Evolutionary conservation across 768 basidiomycete genomes (phyloP).

Genomic region (Pisolithus tinctorius): DNA sequence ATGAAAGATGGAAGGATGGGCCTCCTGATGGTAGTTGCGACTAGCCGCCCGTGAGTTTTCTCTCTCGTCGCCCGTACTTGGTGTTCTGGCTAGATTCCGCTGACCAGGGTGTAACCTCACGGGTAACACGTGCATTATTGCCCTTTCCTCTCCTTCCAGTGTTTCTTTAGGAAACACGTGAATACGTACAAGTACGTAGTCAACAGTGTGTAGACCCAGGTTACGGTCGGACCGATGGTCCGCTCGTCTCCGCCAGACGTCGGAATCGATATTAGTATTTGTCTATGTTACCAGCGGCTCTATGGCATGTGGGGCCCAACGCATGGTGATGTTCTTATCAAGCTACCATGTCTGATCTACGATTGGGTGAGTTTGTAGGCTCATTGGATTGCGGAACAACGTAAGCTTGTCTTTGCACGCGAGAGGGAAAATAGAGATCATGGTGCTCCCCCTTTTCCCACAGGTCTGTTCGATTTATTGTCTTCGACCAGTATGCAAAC

Average conservation of each 20-base stretch:
- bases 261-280: too few relatives aligned
- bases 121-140: too few relatives aligned
- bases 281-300: too few relatives aligned
- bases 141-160: too few relatives aligned
- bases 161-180: not conserved
- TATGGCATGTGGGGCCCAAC: too few relatives aligned
- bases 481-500: conserved; percentile 83
- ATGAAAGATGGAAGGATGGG: conserved; percentile 91
- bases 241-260: not conserved
- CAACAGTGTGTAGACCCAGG: not conserved
- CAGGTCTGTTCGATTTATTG: conserved; percentile 86
- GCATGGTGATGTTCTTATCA: not conserved
- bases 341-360: conserved; percentile 31
- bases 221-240: not conserved
- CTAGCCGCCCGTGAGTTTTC: conserved; percentile 28
- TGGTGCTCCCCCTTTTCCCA: not conserved
- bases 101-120: not conserved
- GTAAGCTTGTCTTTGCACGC: conserved; percentile 39
- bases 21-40: conserved; percentile 85
- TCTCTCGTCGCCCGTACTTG: not conserved
- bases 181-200: not conserved
- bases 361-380: conserved; percentile 79
- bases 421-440: not conserved
- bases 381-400: conserved; percentile 95
- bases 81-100: not conserved